A percentile compares a stretch with the other conserved stretches of the same genome.
phyloP scores from a whole-genome alignment of 2,329 filamentous ascomycete genomes.

The Cadophora malorum region DNA sequence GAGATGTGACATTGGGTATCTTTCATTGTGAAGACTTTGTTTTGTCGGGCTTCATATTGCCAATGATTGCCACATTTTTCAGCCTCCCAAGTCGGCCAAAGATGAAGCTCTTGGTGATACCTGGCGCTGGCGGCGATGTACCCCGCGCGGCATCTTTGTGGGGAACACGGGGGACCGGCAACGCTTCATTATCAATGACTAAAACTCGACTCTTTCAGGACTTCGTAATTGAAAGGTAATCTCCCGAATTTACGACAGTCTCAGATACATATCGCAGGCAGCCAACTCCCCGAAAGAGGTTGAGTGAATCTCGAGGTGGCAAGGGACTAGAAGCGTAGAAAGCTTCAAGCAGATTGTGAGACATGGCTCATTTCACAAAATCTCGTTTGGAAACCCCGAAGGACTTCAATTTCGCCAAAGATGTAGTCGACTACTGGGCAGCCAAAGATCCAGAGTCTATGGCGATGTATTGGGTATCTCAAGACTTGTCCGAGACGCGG shows the following conservation, averaged over 20 bases:
- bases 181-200: not conserved
- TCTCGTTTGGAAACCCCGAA: slow-evolving; percentile 6
- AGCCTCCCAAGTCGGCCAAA: not conserved
- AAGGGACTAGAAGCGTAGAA: not conserved
- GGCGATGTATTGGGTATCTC: slow-evolving; percentile 50
- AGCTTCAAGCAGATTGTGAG: not conserved
- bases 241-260: no score
- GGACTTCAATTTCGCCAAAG: slow-evolving; percentile 49
- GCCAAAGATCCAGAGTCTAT: slow-evolving; percentile 37
- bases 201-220: no score
- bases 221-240: no score
- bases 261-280: no score
- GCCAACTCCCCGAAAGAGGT: no score
- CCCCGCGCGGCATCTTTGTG: not conserved
- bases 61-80: not conserved
- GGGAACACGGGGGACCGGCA: slow-evolving; percentile 1
- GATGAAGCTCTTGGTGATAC: not conserved
- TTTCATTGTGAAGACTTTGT: no score
- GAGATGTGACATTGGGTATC: no score
- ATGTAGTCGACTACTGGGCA: slow-evolving; percentile 51
- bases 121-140: not conserved
- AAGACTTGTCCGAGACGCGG: slow-evolving; percentile 42
- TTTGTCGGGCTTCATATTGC: no score
- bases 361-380: slow-evolving; percentile 20
- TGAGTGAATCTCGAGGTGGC: not conserved